Evolutionary conservation across 495 filamentous ascomycete species (phyloP), one percentile per base, ranked within the genome.

Genomic region (Tuber borchii): DNA sequence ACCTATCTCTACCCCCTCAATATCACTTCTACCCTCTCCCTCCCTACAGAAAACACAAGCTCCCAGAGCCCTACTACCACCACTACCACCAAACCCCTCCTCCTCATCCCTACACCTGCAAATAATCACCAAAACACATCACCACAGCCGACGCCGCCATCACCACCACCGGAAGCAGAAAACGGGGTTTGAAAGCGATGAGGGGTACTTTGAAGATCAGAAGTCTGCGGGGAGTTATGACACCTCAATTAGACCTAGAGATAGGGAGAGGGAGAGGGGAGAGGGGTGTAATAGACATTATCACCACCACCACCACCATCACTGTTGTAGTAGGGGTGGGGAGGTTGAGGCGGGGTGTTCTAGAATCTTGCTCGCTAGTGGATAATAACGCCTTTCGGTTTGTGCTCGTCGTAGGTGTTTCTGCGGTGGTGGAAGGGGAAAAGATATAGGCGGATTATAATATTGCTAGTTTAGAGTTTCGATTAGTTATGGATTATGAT

Each of bases 81-180:
- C 6, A 2, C 46, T 20, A 14, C 56, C 51, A 61, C 46, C 22
- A 65, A 10, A 31, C 26, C 26, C 26, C n/a, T 34, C 56, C 26
- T 26, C 48, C 48, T 65, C 56, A 65, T 65, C 56, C 26, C 26
- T 65, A 31, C 56, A 65, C 56, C n/a, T 65, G 4, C 56, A 65
- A 31, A 65, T 65, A 65, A 17, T 65, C 56, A 65, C 56, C 2
- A 65, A 65, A 34, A 65, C 56, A 34, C 56, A 65, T n/a, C 56
- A 65, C 26, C 56, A 65, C 26, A 16, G 51, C 51, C 51, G 56
- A 14, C 56, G 56, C 56, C 56, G 56, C 56, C 56, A 56, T 14
- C 51, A 65, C 26, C 56, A 31, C 26, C n/a, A 65, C n/a, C 56
- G 56, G 56, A 65, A 65, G 56, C 56, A 65, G 17, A 65, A 65